Percentiles rank a stretch among this genome's conserved stretches.
phyloP scores from a whole-genome alignment of 768 basidiomycete genomes.

The Termitomyces sp. region DNA sequence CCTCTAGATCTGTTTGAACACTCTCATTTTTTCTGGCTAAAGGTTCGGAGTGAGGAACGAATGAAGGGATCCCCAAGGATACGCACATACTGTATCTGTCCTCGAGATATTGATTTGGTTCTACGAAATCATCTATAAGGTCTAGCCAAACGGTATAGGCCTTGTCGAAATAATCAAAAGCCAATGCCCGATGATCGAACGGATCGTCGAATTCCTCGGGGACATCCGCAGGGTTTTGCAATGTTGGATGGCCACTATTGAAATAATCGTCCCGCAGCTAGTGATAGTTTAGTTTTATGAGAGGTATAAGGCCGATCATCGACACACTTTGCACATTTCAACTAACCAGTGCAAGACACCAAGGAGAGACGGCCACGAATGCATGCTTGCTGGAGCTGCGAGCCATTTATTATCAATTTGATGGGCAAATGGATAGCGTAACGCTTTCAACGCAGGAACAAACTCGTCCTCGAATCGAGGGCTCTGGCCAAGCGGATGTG shows the following conservation, averaged over 20 bases:
- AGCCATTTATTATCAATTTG: constrained; percentile 83
- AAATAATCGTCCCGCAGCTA: constrained; percentile 43
- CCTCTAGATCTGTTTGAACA: constrained; percentile 59
- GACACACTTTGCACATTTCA: constrained; percentile 70
- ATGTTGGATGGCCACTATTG: constrained; percentile 59
- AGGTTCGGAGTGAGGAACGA: constrained; percentile 4
- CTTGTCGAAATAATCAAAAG: constrained; percentile 67
- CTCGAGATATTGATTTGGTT: constrained; percentile 66
- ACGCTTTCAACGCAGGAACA: constrained; percentile 62
- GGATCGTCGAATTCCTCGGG: constrained; percentile 75
- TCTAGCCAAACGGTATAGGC: constrained; percentile 68
- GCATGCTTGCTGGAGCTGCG: constrained; percentile 81
- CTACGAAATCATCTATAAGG: constrained; percentile 60
- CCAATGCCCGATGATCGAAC: constrained; percentile 69
- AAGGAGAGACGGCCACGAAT: constrained; percentile 87
- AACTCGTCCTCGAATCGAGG: constrained; percentile 78
- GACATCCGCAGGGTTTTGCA: constrained; percentile 54
- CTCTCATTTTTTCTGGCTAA: constrained; percentile 68
- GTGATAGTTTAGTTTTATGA: constrained; percentile 23
- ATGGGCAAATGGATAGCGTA: constrained; percentile 78
- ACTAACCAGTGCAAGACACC: constrained; percentile 93
- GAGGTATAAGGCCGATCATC: neutral
- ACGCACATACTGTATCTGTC: constrained; percentile 63
- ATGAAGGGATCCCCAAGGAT: neutral
- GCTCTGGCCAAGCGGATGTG: constrained; percentile 46